Conservation (phyloP, 73 alveolate species). For the Stentor coeruleus region DNA sequence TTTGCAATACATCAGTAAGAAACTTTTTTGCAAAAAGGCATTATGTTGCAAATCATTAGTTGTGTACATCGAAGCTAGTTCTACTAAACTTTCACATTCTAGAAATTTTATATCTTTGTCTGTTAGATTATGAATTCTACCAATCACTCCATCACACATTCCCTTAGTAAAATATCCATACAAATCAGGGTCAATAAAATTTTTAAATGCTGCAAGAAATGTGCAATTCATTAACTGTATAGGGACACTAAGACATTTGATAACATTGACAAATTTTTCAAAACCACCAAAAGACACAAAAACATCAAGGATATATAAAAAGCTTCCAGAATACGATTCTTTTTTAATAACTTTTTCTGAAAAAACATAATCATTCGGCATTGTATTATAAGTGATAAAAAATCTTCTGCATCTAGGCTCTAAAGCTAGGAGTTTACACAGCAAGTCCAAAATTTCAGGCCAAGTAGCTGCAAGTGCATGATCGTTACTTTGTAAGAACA, state of each 20-base stretch:
- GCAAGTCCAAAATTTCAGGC: slow-evolving; percentile 30
- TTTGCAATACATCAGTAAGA: slow-evolving; percentile 48
- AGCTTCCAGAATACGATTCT: background rate
- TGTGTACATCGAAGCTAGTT: background rate
- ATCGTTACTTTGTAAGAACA: slow-evolving; percentile 27
- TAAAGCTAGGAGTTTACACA: slow-evolving; percentile 33
- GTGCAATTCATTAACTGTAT: slow-evolving; percentile 36
- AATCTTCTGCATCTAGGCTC: slow-evolving; percentile 22
- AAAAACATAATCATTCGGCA: background rate
- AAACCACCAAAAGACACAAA: slow-evolving; percentile 54
- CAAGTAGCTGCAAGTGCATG: slow-evolving; percentile 45
- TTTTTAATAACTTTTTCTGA: background rate
- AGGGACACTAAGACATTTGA: slow-evolving; percentile 19
- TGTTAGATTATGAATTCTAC: slow-evolving; percentile 31
- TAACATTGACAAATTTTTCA: slow-evolving; percentile 24
- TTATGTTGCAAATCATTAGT: slow-evolving; percentile 2
- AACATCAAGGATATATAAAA: slow-evolving; percentile 42
- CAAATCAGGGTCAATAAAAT: slow-evolving; percentile 38
- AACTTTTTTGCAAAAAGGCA: background rate
- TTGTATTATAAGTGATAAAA: slow-evolving; percentile 39
- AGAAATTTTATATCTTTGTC: slow-evolving; percentile 39
- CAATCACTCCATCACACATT: slow-evolving; percentile 28
- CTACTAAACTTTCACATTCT: slow-evolving; percentile 34
- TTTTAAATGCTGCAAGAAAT: slow-evolving; percentile 19
- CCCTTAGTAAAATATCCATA: slow-evolving; percentile 19